A percentile compares a stretch with the other conserved stretches of the same genome.
phyloP scores from a whole-genome alignment of 495 filamentous ascomycete species.

The Pseudotulostoma volvatum region DNA sequence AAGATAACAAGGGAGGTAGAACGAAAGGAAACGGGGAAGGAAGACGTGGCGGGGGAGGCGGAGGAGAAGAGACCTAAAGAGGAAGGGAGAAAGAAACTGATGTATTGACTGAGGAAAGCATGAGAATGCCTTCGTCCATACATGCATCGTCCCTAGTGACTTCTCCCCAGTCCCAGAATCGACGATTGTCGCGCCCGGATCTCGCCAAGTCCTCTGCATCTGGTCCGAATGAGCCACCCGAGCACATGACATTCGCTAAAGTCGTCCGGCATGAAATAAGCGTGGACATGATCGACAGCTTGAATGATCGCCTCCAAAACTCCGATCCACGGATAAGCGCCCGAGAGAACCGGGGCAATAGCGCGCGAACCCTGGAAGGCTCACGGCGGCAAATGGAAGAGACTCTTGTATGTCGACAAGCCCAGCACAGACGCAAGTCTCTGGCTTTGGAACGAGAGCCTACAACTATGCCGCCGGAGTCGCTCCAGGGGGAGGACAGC shows the following conservation, averaged over 20 bases:
- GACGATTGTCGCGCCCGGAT: not conserved
- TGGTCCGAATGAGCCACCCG: not conserved
- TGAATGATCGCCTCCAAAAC: not conserved
- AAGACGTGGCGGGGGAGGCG: too few relatives aligned
- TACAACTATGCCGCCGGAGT: not conserved
- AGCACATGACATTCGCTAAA: not conserved
- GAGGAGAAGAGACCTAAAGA: too few relatives aligned
- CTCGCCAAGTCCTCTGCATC: not conserved
- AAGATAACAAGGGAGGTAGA: not conserved
- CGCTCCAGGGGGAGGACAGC: not conserved
- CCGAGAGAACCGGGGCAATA: conserved; percentile 16
- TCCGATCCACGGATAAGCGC: not conserved
- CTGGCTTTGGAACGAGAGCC: conserved; percentile 6
- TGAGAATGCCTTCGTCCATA: not conserved
- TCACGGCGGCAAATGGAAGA: conserved; percentile 33
- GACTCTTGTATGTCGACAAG: conserved; percentile 29
- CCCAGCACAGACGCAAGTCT: conserved; percentile 19
- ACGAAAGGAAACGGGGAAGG: not conserved
- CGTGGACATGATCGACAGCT: not conserved
- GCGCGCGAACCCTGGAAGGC: conserved; percentile 26
- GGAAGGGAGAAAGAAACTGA: not conserved
- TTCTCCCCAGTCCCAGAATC: not conserved
- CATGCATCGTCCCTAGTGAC: not conserved
- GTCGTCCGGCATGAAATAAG: not conserved
- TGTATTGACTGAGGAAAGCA: not conserved